Evolutionary conservation across 2,329 filamentous ascomycete genomes (phyloP).

Genomic region (Trichoderma atroviride): DNA sequence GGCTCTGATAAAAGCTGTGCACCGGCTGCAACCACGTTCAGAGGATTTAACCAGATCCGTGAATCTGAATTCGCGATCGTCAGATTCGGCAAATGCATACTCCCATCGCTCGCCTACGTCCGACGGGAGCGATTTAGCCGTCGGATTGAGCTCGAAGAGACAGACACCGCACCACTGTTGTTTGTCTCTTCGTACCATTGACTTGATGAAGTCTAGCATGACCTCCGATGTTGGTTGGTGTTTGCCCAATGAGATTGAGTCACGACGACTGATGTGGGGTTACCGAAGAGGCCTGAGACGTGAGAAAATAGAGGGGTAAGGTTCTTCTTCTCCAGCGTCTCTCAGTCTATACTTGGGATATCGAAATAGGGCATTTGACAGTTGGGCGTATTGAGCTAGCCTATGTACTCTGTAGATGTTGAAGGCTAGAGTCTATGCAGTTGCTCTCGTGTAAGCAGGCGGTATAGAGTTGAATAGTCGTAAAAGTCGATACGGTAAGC

Average conservation of each 20-base stretch:
- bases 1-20: conserved; percentile 11
- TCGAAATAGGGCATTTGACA: background rate
- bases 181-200: background rate
- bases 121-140: conserved; percentile 1
- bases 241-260: background rate
- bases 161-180: conserved; percentile 20
- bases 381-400: background rate
- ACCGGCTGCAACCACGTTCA: conserved; percentile 9
- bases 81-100: conserved; percentile 9
- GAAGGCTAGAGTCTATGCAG: background rate
- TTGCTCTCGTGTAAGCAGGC: background rate
- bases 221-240: background rate
- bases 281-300: background rate
- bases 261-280: background rate
- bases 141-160: conserved; percentile 20
- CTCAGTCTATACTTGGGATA: background rate
- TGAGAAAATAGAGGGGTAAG: background rate
- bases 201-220: conserved; percentile 18
- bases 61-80: conserved; percentile 11
- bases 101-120: conserved; percentile 7
- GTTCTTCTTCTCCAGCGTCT: background rate
- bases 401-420: background rate
- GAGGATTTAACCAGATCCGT: conserved; percentile 2
- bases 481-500: background rate
- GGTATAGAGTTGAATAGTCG: background rate